These are phyloP conservation scores for Jatropha podagrica DNA, from an alignment of 441 rosid species.

Conservation along the genomic window DNA sequence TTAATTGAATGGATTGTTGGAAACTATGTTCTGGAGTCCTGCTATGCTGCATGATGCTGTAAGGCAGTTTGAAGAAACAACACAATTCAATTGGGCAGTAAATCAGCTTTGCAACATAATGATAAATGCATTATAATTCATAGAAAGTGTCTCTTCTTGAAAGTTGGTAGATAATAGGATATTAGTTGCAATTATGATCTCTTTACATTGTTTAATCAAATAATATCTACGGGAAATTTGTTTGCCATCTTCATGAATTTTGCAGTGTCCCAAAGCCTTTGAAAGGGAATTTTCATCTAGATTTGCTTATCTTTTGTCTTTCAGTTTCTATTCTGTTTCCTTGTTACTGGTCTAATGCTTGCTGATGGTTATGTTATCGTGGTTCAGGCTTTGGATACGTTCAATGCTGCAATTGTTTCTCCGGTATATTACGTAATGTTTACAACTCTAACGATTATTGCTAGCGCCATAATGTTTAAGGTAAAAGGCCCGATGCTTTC, in stretches of 20 bases:
- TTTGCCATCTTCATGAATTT: neutral
- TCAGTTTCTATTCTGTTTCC: neutral
- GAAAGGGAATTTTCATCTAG: neutral
- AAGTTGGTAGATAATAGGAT: neutral
- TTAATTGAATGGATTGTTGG: neutral
- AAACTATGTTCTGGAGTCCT: neutral
- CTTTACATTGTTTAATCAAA: neutral
- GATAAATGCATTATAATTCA: neutral
- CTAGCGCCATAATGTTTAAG: conserved; percentile 97
- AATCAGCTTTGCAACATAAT: neutral
- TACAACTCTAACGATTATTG: conserved; percentile 81
- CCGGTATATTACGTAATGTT: conserved; percentile 91
- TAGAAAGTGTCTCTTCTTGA: neutral
- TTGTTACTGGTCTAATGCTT: neutral
- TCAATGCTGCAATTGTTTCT: conserved; percentile 77
- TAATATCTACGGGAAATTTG: neutral
- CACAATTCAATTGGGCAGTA: neutral
- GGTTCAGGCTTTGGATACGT: conserved; percentile 79
- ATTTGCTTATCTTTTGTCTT: neutral
- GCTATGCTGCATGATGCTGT: neutral
- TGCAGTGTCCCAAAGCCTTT: neutral
- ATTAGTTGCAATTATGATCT: neutral
- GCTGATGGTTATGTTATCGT: neutral
- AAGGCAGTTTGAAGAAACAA: neutral
- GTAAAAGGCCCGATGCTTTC: conserved; percentile 28